These are phyloP conservation scores for Starmerella etchellsii DNA, from an alignment of 805 yeast genomes.

Conservation along the genomic window DNA sequence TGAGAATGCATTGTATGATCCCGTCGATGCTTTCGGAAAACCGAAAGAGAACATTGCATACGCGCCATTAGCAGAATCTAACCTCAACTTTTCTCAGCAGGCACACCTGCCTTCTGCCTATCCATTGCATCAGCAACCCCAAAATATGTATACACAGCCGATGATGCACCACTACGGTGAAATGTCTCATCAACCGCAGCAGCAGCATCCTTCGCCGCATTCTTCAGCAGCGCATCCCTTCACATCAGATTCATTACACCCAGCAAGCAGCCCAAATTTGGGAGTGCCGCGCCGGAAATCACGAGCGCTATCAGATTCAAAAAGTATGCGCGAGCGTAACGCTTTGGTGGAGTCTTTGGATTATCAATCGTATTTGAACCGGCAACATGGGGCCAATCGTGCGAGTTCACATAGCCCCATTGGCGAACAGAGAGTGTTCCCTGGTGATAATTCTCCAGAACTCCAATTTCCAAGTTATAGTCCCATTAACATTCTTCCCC, in stretches of 20 bases:
- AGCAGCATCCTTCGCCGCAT: not conserved
- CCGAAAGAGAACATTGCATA: not conserved
- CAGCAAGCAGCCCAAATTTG: too few relatives aligned
- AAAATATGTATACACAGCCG: too few relatives aligned
- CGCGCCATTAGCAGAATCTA: too few relatives aligned
- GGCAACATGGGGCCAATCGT: not conserved
- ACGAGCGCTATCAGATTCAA: constrained; percentile 16
- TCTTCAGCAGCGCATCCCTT: too few relatives aligned
- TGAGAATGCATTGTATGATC: too few relatives aligned
- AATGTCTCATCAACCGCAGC: not conserved
- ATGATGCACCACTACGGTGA: too few relatives aligned
- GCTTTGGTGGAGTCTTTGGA: constrained; percentile 13
- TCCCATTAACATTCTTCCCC: constrained; percentile 4
- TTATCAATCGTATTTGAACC: constrained; percentile 2
- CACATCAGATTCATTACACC: too few relatives aligned
- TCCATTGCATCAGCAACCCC: not conserved
- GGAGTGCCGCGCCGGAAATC: constrained; percentile 7
- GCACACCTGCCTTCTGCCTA: not conserved
- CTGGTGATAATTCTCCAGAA: constrained; percentile 1
- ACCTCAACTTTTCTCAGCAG: not conserved
- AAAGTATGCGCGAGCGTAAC: constrained; percentile 11
- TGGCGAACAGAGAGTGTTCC: not conserved
- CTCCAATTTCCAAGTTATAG: constrained; percentile 3
- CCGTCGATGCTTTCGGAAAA: not conserved
- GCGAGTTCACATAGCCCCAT: not conserved